Percentiles rank a stretch among this genome's conserved stretches.
Conservation (phyloP, 495 filamentous ascomycete genomes). For the Emericellopsis terricola region DNA sequence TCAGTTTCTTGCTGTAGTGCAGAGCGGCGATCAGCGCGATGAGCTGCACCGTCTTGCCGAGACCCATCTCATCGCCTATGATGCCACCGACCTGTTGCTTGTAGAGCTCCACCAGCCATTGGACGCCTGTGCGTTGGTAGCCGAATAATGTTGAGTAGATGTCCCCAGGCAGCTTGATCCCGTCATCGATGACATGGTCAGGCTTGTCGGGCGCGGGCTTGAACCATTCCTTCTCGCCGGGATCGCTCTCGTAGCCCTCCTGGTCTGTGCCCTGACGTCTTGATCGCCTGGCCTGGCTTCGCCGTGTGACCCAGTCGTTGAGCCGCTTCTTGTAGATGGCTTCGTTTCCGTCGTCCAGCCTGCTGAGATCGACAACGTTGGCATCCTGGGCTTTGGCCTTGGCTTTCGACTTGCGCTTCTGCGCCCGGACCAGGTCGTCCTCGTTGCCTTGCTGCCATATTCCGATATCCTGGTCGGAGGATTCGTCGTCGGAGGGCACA, state of each 20-base stretch:
- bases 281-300: constrained; percentile 44
- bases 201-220: constrained; percentile 65
- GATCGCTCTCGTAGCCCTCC: constrained; percentile 10
- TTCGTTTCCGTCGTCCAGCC: constrained; percentile 86
- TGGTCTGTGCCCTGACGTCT: not conserved
- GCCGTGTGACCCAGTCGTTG: constrained; percentile 49
- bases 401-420: constrained; percentile 8
- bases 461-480: constrained; percentile 7
- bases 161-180: constrained; percentile 71
- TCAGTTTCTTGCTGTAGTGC: constrained; percentile 72
- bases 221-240: constrained; percentile 58
- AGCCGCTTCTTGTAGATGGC: constrained; percentile 62
- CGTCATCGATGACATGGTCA: constrained; percentile 54
- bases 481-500: constrained; percentile 13
- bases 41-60: constrained; percentile 87
- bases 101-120: constrained; percentile 94
- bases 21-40: constrained; percentile 83
- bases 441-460: constrained; percentile 3
- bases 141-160: constrained; percentile 80
- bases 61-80: constrained; percentile 92
- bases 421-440: not conserved
- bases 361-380: constrained; percentile 47
- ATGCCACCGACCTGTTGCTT: constrained; percentile 81
- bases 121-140: constrained; percentile 88
- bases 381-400: constrained; percentile 20